Percentiles rank a stretch among this genome's conserved stretches.
phyloP scores from a whole-genome alignment of 768 basidiomycete species.

The Suillus variegatus region DNA sequence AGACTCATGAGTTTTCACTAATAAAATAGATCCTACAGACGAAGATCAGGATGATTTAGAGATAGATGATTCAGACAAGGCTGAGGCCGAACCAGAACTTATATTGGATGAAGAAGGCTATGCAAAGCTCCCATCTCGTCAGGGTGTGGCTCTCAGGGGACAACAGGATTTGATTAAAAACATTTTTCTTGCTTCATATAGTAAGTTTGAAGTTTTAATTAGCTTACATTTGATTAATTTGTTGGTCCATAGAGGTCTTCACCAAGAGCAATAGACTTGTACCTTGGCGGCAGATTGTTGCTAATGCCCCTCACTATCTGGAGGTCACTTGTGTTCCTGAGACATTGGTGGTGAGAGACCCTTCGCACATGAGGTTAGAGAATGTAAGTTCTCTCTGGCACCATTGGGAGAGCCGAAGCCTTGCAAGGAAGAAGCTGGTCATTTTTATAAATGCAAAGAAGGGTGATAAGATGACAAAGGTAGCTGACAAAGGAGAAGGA shows the following conservation, averaged over 20 bases:
- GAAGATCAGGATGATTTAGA: neutral
- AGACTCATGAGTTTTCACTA: neutral
- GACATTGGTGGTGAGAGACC: neutral
- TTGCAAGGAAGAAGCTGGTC: no score
- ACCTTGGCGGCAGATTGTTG: neutral
- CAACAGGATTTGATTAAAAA: neutral
- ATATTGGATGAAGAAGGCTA: neutral
- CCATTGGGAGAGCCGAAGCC: neutral
- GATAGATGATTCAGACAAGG: neutral
- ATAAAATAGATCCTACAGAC: neutral
- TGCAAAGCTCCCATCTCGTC: neutral
- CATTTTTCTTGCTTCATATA: neutral
- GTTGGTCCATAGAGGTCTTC: neutral
- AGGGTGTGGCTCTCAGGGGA: neutral
- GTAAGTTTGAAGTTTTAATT: neutral
- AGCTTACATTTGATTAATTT: neutral
- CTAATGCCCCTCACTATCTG: neutral
- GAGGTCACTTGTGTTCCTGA: neutral
- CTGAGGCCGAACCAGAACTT: neutral
- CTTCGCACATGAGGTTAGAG: neutral
- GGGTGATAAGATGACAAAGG: neutral
- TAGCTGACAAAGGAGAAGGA: neutral
- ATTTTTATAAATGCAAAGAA: no score
- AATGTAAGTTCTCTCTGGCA: neutral
- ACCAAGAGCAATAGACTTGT: neutral